These are phyloP conservation scores for Teunomyces funiuensis DNA, from an alignment of 805 yeast genomes.

Conservation along the genomic window DNA sequence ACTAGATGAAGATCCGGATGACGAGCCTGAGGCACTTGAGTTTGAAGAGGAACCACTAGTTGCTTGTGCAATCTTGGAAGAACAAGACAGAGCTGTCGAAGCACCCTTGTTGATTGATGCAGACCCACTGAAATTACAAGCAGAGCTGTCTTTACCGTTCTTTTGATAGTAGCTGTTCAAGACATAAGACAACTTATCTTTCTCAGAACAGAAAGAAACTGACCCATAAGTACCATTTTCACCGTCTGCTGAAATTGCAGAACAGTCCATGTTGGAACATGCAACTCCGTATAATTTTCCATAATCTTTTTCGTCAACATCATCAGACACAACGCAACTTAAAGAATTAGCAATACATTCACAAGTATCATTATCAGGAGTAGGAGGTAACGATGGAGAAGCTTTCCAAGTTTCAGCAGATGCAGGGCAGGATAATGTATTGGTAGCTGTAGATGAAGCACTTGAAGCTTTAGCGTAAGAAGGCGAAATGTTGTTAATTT, in stretches of 20 bases:
- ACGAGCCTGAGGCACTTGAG: slow-evolving; percentile 21
- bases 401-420: slow-evolving; percentile 60
- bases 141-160: slow-evolving; percentile 43
- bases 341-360: slow-evolving; percentile 58
- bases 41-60: slow-evolving; percentile 19
- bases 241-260: slow-evolving; percentile 63
- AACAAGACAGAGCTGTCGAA: slow-evolving; percentile 31
- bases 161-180: slow-evolving; percentile 45
- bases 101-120: slow-evolving; percentile 45
- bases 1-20: slow-evolving; percentile 26
- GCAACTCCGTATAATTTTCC: slow-evolving; percentile 55
- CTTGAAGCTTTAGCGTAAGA: slow-evolving; percentile 40
- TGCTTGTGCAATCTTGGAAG: slow-evolving; percentile 21
- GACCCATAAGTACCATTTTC: slow-evolving; percentile 67
- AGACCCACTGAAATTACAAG: slow-evolving; percentile 72
- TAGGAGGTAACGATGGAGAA: slow-evolving; percentile 70
- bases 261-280: slow-evolving; percentile 61
- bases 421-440: slow-evolving; percentile 62
- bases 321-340: slow-evolving; percentile 58
- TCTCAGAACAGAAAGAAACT: slow-evolving; percentile 66
- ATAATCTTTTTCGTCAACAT: slow-evolving; percentile 57
- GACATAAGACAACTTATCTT: slow-evolving; percentile 64
- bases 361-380: slow-evolving; percentile 67
- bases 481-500: slow-evolving; percentile 38
- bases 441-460: slow-evolving; percentile 25